Conservation (phyloP, 2,329 filamentous ascomycete genomes). For the Neonectria sp. region DNA sequence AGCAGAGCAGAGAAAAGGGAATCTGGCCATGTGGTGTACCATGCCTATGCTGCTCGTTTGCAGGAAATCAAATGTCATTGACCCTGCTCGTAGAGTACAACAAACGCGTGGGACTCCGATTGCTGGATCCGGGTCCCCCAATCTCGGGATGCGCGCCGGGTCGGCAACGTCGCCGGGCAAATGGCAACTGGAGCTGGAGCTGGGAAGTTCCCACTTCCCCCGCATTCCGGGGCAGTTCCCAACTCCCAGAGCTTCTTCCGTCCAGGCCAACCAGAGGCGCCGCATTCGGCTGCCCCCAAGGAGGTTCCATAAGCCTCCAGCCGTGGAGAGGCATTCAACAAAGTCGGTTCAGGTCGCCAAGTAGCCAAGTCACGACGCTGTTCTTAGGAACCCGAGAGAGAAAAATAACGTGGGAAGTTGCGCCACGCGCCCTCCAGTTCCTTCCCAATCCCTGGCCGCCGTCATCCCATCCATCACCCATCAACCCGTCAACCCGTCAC, state of each 20-base stretch:
- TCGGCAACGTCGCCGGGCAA: slow-evolving; percentile 35
- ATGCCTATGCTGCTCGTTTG: not conserved
- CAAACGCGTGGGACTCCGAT: slow-evolving; percentile 27
- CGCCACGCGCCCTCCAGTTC: not conserved
- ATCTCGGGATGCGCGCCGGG: slow-evolving; percentile 21
- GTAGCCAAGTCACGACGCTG: slow-evolving; percentile 11
- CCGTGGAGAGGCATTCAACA: slow-evolving; percentile 9
- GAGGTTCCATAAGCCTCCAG: too few relatives aligned
- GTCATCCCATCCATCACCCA: not conserved
- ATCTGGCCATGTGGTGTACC: not conserved
- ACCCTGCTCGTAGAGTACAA: not conserved
- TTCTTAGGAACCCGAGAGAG: not conserved
- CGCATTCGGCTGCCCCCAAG: slow-evolving; percentile 16
- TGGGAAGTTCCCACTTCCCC: slow-evolving; percentile 1
- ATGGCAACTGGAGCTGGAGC: slow-evolving; percentile 22
- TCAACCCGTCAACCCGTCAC: too few relatives aligned
- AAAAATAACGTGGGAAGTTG: not conserved
- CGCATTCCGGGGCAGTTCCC: slow-evolving; percentile 28
- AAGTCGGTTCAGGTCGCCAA: slow-evolving; percentile 9
- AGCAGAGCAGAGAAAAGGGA: not conserved
- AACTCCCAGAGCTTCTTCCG: slow-evolving; percentile 1
- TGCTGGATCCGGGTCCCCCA: slow-evolving; percentile 16
- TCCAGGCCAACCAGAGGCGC: slow-evolving; percentile 24
- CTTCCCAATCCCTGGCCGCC: slow-evolving; percentile 1
- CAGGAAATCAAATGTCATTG: not conserved